phyloP scores from a whole-genome alignment of 495 filamentous ascomycete genomes.

The Venustampulla echinocandica region DNA sequence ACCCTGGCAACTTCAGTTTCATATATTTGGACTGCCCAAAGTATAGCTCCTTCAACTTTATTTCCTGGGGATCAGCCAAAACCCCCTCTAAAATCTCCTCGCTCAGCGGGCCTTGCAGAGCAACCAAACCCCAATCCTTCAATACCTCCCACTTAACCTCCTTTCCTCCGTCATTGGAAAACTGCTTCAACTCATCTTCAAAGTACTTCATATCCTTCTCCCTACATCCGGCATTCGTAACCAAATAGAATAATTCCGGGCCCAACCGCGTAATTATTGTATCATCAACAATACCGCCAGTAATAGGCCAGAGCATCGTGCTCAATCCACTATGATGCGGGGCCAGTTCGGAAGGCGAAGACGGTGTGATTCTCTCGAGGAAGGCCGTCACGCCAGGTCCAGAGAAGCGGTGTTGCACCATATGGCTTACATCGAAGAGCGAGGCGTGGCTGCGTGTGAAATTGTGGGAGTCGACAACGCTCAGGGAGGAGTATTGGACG shows the following conservation, averaged over 20 bases:
- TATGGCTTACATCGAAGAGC: constrained; percentile 81
- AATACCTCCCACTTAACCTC: constrained; percentile 65
- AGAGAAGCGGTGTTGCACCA: constrained; percentile 59
- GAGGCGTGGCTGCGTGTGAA: constrained; percentile 83
- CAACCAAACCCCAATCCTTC: constrained; percentile 59
- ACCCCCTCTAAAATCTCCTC: constrained; percentile 50
- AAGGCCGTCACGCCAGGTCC: constrained; percentile 72
- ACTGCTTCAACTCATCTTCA: constrained; percentile 45
- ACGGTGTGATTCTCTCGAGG: constrained; percentile 72
- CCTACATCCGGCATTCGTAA: constrained; percentile 90
- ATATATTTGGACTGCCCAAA: constrained; percentile 68
- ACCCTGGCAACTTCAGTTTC: constrained; percentile 29
- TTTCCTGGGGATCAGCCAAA: constrained; percentile 37
- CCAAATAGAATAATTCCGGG: constrained; percentile 71
- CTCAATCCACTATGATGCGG: constrained; percentile 66
- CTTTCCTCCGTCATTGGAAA: constrained; percentile 32
- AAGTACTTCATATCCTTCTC: constrained; percentile 80
- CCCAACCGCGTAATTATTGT: constrained; percentile 72
- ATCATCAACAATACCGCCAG: constrained; percentile 91
- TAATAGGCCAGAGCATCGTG: constrained; percentile 64
- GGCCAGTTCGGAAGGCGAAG: constrained; percentile 47
- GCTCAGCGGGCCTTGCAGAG: constrained; percentile 79
- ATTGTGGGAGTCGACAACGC: constrained; percentile 69
- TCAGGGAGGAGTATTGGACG: constrained; percentile 69
- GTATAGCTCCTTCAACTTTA: constrained; percentile 59